Evolutionary conservation across 441 rosid genomes (phyloP), one percentile per base, ranked within the genome.

Genomic region (Hypseocharis bilobata): DNA sequence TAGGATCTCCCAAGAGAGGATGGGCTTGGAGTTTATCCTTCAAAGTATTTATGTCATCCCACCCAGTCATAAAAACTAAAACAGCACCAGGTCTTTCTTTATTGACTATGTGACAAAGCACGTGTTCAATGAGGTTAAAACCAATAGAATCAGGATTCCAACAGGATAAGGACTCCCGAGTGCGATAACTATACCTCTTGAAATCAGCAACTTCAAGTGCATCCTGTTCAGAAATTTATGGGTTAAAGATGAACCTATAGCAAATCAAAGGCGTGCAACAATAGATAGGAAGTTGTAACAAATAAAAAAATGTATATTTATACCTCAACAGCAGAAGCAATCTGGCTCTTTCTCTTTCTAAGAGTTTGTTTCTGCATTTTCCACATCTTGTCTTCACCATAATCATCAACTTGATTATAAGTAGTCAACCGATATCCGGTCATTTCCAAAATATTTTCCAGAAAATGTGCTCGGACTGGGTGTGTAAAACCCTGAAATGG

Each of bases 321-420:
- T 86, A 93, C 98, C 98, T 93, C 98, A 72, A 93, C 98, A 80
- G 86, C 93, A 28, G 88, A 58, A 66, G 97, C 82, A 65, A 90
- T 87, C 80, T 88, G 92, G 72, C 86, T 91, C 80, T 93, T 93
- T 79, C 90, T 86, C 82, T 88, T 93, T 72, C 95, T 82, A 3
- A 92, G 91, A 60, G 88, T 81, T 80, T 93, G 97, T 76, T 72
- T 88, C 71, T 93, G 96, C 14, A 86, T 93, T 79, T 93, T 93
- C 98, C 98, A 93, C 77, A 86, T 60, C 70, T 91, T 93, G 62
- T 91, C 98, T 85, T 91, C 96, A 60, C 98, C 98, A 78, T 90
- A 93, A 67, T 93, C 98, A 83, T 93, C 98, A 76, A 93, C 76
- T 87, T 93, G 98, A 77, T 91, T 93, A 72, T 78, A 88, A 69